Evolutionary conservation across 169 alveolate genomes (phyloP).

Genomic region (Theileria luwenshuni): DNA sequence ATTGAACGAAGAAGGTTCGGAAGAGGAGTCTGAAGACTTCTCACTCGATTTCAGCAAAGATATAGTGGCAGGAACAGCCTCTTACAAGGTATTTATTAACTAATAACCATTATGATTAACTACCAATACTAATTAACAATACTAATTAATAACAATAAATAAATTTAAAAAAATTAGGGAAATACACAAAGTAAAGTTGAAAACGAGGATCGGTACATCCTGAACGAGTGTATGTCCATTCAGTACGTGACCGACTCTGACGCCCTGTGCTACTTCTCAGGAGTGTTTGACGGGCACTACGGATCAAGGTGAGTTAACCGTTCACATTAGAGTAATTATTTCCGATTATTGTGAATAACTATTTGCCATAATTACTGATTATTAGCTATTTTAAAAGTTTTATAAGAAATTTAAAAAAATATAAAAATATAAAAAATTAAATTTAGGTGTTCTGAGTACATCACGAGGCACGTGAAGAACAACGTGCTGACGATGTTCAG

Average conservation of each 20-base stretch:
- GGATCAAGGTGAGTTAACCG: conserved; percentile 76
- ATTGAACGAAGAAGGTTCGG: conserved; percentile 22
- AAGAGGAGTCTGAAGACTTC: conserved; percentile 58
- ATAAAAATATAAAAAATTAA: too few species aligned
- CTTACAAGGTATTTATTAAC: conserved; percentile 65
- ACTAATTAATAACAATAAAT: neutral
- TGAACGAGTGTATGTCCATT: conserved; percentile 75
- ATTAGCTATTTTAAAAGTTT: too few species aligned
- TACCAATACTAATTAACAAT: neutral
- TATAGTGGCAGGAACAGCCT: conserved; percentile 69
- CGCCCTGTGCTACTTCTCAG: conserved; percentile 80
- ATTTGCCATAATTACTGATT: too few species aligned
- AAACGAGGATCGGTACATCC: conserved; percentile 76
- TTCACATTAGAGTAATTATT: too few species aligned
- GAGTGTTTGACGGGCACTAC: conserved; percentile 83
- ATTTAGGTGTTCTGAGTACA: conserved; percentile 79
- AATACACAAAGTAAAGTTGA: conserved; percentile 55
- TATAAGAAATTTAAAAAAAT: too few species aligned
- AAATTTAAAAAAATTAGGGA: conserved; percentile 26
- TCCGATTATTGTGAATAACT: too few species aligned
- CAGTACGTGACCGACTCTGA: conserved; percentile 71
- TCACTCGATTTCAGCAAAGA: conserved; percentile 72
- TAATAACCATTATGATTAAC: neutral
- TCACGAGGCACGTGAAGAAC: conserved; percentile 76
- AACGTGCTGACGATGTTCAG: conserved; percentile 76